Evolutionary conservation across 495 filamentous ascomycete genomes (phyloP).

Genomic region (Glutinoglossum americanum): DNA sequence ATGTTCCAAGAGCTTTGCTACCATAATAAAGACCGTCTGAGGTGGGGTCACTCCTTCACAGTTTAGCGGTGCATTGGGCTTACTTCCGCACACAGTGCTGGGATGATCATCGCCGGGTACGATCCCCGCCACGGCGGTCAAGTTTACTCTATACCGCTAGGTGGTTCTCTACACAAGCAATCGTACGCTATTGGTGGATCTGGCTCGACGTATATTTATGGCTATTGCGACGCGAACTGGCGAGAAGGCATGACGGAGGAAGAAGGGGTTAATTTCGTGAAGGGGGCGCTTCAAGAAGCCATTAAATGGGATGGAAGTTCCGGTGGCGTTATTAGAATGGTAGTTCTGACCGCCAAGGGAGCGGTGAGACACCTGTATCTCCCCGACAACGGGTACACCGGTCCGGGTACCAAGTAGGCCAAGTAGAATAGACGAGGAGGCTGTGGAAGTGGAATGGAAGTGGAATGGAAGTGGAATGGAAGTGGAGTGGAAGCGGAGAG

Average conservation of each 20-base stretch:
- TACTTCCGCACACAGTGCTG: constrained; percentile 38
- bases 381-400: constrained; percentile 65
- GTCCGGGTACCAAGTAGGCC: constrained; percentile 29
- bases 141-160: constrained; percentile 90
- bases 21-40: constrained; percentile 79
- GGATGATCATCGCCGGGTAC: constrained; percentile 94
- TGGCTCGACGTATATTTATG: constrained; percentile 97
- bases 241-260: constrained; percentile 82
- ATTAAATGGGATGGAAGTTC: constrained; percentile 99
- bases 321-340: constrained; percentile 92
- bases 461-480: not conserved
- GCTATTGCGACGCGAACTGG: constrained; percentile 95
- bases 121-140: constrained; percentile 84
- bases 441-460: not conserved
- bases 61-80: not conserved
- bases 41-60: constrained; percentile 23
- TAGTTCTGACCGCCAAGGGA: constrained; percentile 77
- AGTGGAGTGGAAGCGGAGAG: not conserved
- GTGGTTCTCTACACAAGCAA: constrained; percentile 94
- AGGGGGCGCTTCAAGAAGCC: constrained; percentile 69
- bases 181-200: constrained; percentile 89
- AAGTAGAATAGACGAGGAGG: constrained; percentile 12
- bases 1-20: constrained; percentile 97
- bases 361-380: constrained; percentile 77
- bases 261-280: constrained; percentile 85